phyloP scores from a whole-genome alignment of 441 rosid species.

The Gossypium schwendimanii region DNA sequence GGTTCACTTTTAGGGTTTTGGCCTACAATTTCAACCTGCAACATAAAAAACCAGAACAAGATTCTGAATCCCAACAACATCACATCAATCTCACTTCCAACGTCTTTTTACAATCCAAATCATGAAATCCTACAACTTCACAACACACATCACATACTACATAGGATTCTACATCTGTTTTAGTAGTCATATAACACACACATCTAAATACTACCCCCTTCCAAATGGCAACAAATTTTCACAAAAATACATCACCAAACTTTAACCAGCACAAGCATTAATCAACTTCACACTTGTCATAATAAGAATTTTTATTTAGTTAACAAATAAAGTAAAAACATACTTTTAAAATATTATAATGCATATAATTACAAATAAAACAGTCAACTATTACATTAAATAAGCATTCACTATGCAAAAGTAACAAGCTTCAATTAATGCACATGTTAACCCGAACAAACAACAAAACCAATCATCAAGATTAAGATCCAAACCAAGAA shows the following conservation, averaged over 20 bases:
- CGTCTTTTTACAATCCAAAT: not conserved
- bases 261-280: not conserved
- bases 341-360: not conserved
- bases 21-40: not conserved
- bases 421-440: not conserved
- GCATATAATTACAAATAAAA: not conserved
- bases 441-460: not conserved
- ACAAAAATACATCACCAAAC: not conserved
- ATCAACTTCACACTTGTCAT: not conserved
- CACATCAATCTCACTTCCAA: not conserved
- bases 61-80: not conserved
- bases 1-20: not conserved
- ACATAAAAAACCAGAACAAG: not conserved
- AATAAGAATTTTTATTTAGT: not conserved
- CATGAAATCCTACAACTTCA: not conserved
- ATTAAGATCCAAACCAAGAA: not conserved
- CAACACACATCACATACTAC: not conserved
- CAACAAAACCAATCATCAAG: not conserved
- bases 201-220: not conserved
- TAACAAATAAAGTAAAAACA: not conserved
- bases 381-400: not conserved
- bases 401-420: too few relatives aligned
- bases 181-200: not conserved
- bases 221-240: not conserved
- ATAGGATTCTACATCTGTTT: not conserved